Base-by-base conservation (phyloP, 805 yeast genomes). In the Zygoascus biomembranicola region DNA sequence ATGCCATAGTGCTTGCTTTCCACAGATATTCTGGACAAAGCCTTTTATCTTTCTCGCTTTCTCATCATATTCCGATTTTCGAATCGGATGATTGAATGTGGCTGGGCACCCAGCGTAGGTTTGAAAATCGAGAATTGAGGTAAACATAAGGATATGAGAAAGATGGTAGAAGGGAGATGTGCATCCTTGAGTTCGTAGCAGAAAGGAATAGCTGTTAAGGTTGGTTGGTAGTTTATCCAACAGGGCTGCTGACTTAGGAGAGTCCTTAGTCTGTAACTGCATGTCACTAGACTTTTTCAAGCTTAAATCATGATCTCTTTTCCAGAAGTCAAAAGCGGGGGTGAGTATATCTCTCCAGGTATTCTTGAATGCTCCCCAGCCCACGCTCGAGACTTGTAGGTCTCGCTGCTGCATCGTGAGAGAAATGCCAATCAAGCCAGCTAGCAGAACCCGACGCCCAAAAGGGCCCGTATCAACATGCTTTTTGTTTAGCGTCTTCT, bases 51-150 rank as follows among this genome's bases (percentile, higher is more conserved):
- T 71, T 13, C 68, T 68, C 42, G 74, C 71, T 11, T 79, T 80
- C 2, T 73, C 69, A 20, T 74, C 74, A 57, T 79, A 76, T 54
- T 79, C 83, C 0, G 70, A 63, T 9, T 71, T 69, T 5, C 80
- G 78, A 10, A 85, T 81, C 41, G 72, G 73, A 37, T 83, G 88
- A 61, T 80, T 85, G 83, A 85, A 82, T 61, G 90, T 77, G 69
- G 85, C 80, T 0, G 94, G 94, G 8, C 89, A 86, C 0, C 96
- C 96, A 1, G 90, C 84, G 66, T 74, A 84, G 5, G 86, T 82
- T 52, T 85, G 85, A 54, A 86, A 80, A 66, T 88, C 95, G 66
- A 85, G 83, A 57, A 86, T 88, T 53, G 86, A 82, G 31, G 85
- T 77, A 50, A 87, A 79, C 64, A 87, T 77, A 46, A 82, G 78